A percentile compares a stretch with the other conserved stretches of the same genome.
Conservation (phyloP, 179 eudicot genomes). For the Pouteria campechiana region DNA sequence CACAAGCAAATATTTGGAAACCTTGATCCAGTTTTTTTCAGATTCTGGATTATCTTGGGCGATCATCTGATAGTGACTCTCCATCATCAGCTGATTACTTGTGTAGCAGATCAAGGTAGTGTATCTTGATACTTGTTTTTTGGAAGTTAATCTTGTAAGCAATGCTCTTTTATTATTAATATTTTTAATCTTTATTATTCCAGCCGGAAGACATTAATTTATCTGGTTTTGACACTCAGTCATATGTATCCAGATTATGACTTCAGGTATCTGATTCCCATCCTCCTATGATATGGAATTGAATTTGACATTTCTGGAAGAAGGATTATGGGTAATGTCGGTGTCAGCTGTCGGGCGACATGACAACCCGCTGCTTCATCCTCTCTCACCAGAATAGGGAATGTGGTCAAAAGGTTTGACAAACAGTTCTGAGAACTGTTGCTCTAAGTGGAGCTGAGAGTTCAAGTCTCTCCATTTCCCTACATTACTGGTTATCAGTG, state of each 20-base stretch:
- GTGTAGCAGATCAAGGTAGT: slow-evolving; percentile 67
- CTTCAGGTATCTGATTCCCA: slow-evolving; percentile 95
- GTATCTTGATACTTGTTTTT: slow-evolving; percentile 5
- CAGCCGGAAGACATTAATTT: slow-evolving; percentile 94
- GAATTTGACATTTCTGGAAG: not conserved
- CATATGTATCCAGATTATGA: slow-evolving; percentile 97
- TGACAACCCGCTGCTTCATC: slow-evolving; percentile 92
- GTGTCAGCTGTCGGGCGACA: slow-evolving; percentile 96
- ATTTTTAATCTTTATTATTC: slow-evolving; percentile 7
- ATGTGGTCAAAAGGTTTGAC: slow-evolving; percentile 99
- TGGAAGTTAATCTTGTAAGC: slow-evolving; percentile 2
- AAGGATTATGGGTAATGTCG: slow-evolving; percentile 97
- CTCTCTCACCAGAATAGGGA: slow-evolving; percentile 54
- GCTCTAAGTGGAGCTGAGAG: slow-evolving; percentile 99
- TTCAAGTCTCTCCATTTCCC: slow-evolving; percentile 99
- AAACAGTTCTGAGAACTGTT: slow-evolving; percentile 84
- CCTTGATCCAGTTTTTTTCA: slow-evolving; percentile 8
- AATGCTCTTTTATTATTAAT: not conserved
- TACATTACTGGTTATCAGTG: slow-evolving; percentile 19
- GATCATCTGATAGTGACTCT: slow-evolving; percentile 71
- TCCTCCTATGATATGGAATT: too few relatives aligned
- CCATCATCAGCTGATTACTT: slow-evolving; percentile 70
- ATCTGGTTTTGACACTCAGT: slow-evolving; percentile 71
- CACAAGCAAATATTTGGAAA: not conserved
- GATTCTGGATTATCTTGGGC: slow-evolving; percentile 78